A percentile compares a stretch with the other conserved stretches of the same genome.
Conservation (phyloP, 305 asterid genomes). For the Solanum aculeatissimum region DNA sequence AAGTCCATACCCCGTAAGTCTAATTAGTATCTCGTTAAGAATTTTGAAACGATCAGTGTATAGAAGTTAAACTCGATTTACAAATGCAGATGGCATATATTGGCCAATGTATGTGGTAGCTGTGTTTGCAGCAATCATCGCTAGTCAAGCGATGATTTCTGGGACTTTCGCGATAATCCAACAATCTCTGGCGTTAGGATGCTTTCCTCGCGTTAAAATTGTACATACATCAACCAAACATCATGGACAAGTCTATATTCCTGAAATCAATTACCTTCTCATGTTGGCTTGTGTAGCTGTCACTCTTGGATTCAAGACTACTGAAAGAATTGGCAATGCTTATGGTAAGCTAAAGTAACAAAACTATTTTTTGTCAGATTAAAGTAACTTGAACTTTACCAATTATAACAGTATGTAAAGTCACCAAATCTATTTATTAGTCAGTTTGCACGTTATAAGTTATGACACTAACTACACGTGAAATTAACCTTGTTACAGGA, state of each 20-base stretch:
- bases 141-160: constrained; percentile 70
- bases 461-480: too few species aligned
- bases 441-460: not conserved
- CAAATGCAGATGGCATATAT: constrained; percentile 23
- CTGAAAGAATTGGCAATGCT: constrained; percentile 52
- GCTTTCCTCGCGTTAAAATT: constrained; percentile 68
- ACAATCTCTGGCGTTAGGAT: constrained; percentile 62
- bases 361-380: not conserved
- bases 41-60: too few species aligned
- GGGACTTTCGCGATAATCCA: constrained; percentile 56
- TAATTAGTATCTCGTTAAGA: too few species aligned
- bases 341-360: constrained; percentile 30
- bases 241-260: constrained; percentile 57
- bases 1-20: constrained; percentile 39
- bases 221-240: constrained; percentile 51
- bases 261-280: constrained; percentile 51
- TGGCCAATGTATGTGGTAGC: constrained; percentile 82
- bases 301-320: constrained; percentile 35
- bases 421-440: not conserved
- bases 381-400: not conserved
- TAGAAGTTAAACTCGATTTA: too few species aligned
- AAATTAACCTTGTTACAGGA: constrained; percentile 17
- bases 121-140: constrained; percentile 45
- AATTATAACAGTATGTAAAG: not conserved
- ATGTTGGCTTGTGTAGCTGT: constrained; percentile 58